Evolutionary conservation across 2,329 filamentous ascomycete genomes (phyloP), one percentile per base, ranked within the genome.

Genomic region (Didymella exigua): DNA sequence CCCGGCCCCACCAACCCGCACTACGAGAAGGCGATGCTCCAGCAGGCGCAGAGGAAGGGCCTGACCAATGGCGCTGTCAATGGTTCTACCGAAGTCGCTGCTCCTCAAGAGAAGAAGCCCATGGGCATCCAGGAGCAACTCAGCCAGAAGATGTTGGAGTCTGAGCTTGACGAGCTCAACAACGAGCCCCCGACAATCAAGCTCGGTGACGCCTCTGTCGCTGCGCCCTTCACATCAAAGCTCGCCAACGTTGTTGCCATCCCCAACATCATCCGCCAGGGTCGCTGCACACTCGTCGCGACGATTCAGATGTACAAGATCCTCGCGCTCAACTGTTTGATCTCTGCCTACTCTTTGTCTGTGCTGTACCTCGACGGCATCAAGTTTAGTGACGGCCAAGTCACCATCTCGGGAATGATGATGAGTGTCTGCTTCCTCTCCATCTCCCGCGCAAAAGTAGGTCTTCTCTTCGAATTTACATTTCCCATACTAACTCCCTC

Each of bases 291-390:
- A 7, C 86, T 99, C 18, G 95, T 99, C 49, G 95, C 95, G 27
- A 99, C 95, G 0, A 98, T 99, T 62, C 95, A 99, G 81, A 99
- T 99, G 93, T 99, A 99, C 86, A 99, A 97, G 84, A 99, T 99
- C 68, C 85, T 99, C 46, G 95, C 95, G 7, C 81, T 99, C 56
- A 99, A 99, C 82, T 99, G 95, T 75, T 82, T 99, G 66, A 99
- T 99, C 74, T 96, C 91, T 66, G 95, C 95, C 31, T 99, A 99
- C 85, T 96, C 91, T 76, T 79, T 99, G 72, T 96, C 90, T 75
- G 95, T 99, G 16, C 83, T 99, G 54, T 99, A 99, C 72, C 85
- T 99, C 1, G 93, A 98, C 69, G 95, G 95, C 60, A 99, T 99
- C 83, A 99, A 99, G 80, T 99, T 99, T 73, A 93, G 95, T 52